Conservation (phyloP, 352 stramenopile genomes). For the Globisporangium takayamanum region DNA sequence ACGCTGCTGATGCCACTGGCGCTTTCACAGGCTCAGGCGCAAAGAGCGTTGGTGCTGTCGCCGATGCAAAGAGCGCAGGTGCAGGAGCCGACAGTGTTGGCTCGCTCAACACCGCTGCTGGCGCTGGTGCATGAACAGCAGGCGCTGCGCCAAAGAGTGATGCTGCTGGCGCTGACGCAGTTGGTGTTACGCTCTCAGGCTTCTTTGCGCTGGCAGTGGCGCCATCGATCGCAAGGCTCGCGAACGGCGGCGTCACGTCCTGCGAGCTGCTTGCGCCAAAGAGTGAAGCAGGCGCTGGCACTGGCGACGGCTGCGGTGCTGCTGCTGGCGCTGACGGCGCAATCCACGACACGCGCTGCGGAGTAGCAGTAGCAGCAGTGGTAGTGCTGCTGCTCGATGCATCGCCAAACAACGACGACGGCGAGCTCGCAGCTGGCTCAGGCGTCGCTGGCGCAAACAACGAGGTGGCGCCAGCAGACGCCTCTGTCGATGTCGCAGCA, state of each 20-base stretch:
- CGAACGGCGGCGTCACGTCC: background rate
- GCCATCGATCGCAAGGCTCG: constrained; percentile 2
- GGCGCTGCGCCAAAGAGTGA: constrained; percentile 16
- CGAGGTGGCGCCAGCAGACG: background rate
- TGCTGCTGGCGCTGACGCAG: background rate
- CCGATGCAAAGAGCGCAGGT: background rate
- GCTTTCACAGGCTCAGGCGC: background rate
- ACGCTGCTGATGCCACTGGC: background rate
- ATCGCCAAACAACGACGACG: constrained; percentile 13
- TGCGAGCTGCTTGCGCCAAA: background rate
- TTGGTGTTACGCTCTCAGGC: constrained; percentile 2
- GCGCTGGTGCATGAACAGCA: background rate
- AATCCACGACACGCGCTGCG: constrained; percentile 1
- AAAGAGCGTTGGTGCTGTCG: background rate
- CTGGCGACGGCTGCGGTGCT: background rate
- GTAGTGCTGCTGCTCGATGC: background rate
- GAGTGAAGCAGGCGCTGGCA: background rate
- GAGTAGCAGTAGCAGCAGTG: background rate
- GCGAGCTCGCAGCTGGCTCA: background rate
- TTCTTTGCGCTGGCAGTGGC: constrained; percentile 10
- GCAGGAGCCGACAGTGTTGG: background rate
- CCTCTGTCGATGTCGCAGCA: background rate
- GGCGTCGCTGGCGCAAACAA: background rate
- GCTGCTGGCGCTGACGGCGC: constrained; percentile 4
- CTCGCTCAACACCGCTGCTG: background rate